Evolutionary conservation across 768 basidiomycete species (phyloP), one percentile per base, ranked within the genome.

Genomic region (Mycena floridula): DNA sequence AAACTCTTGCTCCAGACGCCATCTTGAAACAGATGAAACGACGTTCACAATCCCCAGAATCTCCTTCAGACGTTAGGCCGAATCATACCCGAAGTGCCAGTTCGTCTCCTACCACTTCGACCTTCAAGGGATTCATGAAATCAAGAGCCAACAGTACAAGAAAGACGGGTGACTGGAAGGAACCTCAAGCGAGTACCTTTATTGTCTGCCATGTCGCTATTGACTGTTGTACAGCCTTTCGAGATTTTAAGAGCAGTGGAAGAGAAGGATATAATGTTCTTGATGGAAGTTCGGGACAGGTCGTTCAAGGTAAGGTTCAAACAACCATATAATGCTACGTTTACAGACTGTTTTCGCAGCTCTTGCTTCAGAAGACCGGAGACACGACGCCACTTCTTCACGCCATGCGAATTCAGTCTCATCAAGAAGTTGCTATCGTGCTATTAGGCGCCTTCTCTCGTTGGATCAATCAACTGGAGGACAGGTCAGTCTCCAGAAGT

Each of bases 361-460:
- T 94, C 22, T 69, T 97, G 5, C 68, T 95, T n/a, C 83, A 82
- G 45, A 89, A 88, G 57, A 82, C 82, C 27, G 91, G 89, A 2
- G 85, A 87, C 30, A 81, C 82, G 20, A 92, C 92, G 1, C 93
- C 94, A 6, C 77, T 98, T 12, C 76, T 96, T 6, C 91, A 97
- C 57, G 90, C 92, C 1, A 90, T 95, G 74, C 73, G 85, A 20
- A 82, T 88, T 23, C 64, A 72, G 49, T 76, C 78, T 28, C 83
- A 90, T 52, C 70, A 77, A 47, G 92, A 96, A 42, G 79, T 97
- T 7, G 86, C 90, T 3, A 89, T 98, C 48, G 55, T 95, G 4
- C 70, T 98, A 2, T 61, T 96, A 12, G 94, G 94, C 11, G 91
- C 94, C 11, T 82, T 96, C 57, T 93, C 90, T 11, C 80, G 93